Evolutionary conservation across 768 basidiomycete species (phyloP), one percentile per base, ranked within the genome.

Genomic region (Chiua virens): DNA sequence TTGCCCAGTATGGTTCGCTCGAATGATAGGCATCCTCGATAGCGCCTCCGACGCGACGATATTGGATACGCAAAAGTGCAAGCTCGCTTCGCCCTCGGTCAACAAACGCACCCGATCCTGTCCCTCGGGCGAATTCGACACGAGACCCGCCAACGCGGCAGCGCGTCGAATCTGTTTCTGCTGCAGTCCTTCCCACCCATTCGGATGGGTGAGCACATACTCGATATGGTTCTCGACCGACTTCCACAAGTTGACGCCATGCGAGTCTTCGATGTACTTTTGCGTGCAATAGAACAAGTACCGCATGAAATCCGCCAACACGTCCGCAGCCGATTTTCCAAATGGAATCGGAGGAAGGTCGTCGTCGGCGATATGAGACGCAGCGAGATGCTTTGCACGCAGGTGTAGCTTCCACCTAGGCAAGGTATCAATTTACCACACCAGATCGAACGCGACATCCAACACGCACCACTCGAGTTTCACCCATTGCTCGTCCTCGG

Each of bases 31-130:
- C 25, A 55, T 55, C 38, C 28, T 57, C 8, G 54, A 56, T 40
- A 64, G 21, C 27, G 46, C 10, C 14, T 77, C 72, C 6, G 66
- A 71, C 1, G 75, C 71, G 13, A 80, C 53, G 0, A 79, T 74
- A 47, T 72, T 77, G 27, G 72, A 66, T 18, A 83, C 71, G 47
- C 81, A 83, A 57, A 75, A 84, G 54, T 85, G 79, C 13, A 84
- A 60, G 56, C 79, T 81, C 0, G 83, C 83, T 55, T 86, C 83
- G 0, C 83, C 83, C 54, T 85, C 83, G 0, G 82, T 84, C n/a
- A 85, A 73, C 48, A 85, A 78, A 1, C 75, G 75, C 1, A 85
- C 58, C 0, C 80, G 75, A 4, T 69, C 61, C 27, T 73, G 75
- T 0, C 73, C 76, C 13, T 64, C 66, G 1, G 59, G 50, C 0